A percentile compares a stretch with the other conserved stretches of the same genome.
phyloP scores from a whole-genome alignment of 2,329 filamentous ascomycete genomes.

The Hymenoscyphus linearis region DNA sequence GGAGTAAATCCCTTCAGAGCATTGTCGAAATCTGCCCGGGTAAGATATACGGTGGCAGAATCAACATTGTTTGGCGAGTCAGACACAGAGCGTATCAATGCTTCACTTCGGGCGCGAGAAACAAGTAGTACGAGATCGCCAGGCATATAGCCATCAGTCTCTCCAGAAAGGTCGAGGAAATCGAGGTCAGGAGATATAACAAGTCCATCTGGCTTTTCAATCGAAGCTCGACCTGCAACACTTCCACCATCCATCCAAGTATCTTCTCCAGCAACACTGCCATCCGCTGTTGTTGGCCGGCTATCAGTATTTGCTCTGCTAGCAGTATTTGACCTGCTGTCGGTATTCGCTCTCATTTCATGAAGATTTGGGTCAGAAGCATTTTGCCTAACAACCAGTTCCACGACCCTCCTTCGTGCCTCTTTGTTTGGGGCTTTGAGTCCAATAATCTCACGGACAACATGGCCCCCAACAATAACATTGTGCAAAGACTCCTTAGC shows the following conservation, averaged over 20 bases:
- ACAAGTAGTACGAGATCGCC: slow-evolving; percentile 85
- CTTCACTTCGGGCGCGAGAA: slow-evolving; percentile 83
- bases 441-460: slow-evolving; percentile 84
- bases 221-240: slow-evolving; percentile 43
- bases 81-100: slow-evolving; percentile 75
- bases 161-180: slow-evolving; percentile 85
- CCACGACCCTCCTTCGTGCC: slow-evolving; percentile 74
- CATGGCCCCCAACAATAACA: slow-evolving; percentile 82
- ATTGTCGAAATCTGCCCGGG: slow-evolving; percentile 70
- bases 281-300: slow-evolving; percentile 48
- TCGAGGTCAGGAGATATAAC: slow-evolving; percentile 73
- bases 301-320: slow-evolving; percentile 42
- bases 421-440: slow-evolving; percentile 93
- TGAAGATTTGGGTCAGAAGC: slow-evolving; percentile 37
- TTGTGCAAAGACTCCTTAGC: slow-evolving; percentile 90
- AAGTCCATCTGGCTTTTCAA: slow-evolving; percentile 53
- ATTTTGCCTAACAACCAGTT: slow-evolving; percentile 63
- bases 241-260: slow-evolving; percentile 75
- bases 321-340: slow-evolving; percentile 48
- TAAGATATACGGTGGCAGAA: slow-evolving; percentile 55
- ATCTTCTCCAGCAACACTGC: slow-evolving; percentile 47
- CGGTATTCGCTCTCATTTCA: slow-evolving; percentile 36
- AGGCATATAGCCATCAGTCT: slow-evolving; percentile 97
- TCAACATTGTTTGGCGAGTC: slow-evolving; percentile 39
- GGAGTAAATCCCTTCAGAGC: slow-evolving; percentile 92